Conservation (phyloP, 2,329 filamentous ascomycete species). For the Pestalotiopsis sp. region DNA sequence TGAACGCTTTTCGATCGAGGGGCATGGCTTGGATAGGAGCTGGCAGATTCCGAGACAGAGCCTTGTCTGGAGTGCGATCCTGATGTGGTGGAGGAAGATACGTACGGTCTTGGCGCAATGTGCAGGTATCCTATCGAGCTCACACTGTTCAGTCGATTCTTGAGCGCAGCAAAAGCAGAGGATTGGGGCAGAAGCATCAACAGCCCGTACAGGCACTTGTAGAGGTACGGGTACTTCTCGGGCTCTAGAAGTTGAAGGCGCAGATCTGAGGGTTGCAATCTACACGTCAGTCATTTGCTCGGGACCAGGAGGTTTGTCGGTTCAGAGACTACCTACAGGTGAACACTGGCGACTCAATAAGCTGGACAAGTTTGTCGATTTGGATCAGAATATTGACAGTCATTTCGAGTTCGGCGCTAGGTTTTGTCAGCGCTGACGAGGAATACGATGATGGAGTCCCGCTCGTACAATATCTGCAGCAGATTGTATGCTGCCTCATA, state of each 20-base stretch:
- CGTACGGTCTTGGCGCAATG: slow-evolving; percentile 76
- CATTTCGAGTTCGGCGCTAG: slow-evolving; percentile 93
- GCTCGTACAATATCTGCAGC: slow-evolving; percentile 84
- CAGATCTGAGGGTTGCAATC: slow-evolving; percentile 63
- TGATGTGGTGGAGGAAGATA: slow-evolving; percentile 35
- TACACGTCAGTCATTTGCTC: not conserved
- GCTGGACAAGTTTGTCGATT: slow-evolving; percentile 96
- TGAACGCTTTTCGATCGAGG: slow-evolving; percentile 33
- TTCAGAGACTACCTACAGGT: slow-evolving; percentile 67
- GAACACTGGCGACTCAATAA: slow-evolving; percentile 96
- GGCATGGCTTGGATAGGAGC: slow-evolving; percentile 27
- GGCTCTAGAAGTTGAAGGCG: slow-evolving; percentile 93
- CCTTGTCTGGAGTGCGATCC: slow-evolving; percentile 34
- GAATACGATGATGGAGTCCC: not conserved
- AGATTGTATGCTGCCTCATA: slow-evolving; percentile 98
- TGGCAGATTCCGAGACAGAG: slow-evolving; percentile 35
- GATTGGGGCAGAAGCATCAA: slow-evolving; percentile 99
- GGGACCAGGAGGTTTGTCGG: not conserved
- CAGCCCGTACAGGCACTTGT: slow-evolving; percentile 96
- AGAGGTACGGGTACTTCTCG: slow-evolving; percentile 91
- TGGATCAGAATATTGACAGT: slow-evolving; percentile 98
- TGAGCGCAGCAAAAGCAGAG: slow-evolving; percentile 92
- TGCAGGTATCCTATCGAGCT: slow-evolving; percentile 96
- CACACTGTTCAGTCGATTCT: slow-evolving; percentile 95
- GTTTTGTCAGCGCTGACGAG: slow-evolving; percentile 20